Base-by-base conservation (phyloP, 768 basidiomycete genomes). In the Nevesoporus exiguus region DNA sequence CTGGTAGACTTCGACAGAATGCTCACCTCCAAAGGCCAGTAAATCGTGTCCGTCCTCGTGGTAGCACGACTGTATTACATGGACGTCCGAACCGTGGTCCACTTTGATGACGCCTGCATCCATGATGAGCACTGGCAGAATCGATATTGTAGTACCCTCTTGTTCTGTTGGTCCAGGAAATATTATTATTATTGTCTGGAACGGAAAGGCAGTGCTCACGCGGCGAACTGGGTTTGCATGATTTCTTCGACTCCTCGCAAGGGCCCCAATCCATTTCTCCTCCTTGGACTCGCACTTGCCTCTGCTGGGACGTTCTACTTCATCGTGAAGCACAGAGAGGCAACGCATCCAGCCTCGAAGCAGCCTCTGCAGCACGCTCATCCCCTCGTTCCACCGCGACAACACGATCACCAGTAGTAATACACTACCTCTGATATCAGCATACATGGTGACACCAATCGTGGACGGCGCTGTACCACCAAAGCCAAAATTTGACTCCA, bases 21-120 rank as follows among this genome's bases (percentile, higher is more conserved):
- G 84, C 54, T 84, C 83, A 39, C 84, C 86, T 36, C 85, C 89
- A 36, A 91, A 66, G 40, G 90, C 90, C 37, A 93, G 62, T 19
- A 93, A 76, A 67, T 89, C 88, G 5, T 67, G 63, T 17, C 63
- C 88, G 57, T 88, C 85, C 54, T 85, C 78, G 61, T 78, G 75
- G 61, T 80, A 74, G 61, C 82, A 87, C 33, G 87, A 78, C 52
- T 82, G 79, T 39, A 92, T 73, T 61, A 79, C 78, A 65, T 80
- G 76, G 47, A 92, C 77, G 31, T 80, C 73, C 24, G 86, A 76
- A 42, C 78, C 77, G 64, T 88, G 86, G 51, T 77, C 68, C 68
- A 85, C 76, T 56, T 75, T 73, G 67, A 84, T 68, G 69, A 86
- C 44, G 13, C 57, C 51, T 31, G 39, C 48, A 13, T 71, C 85